Conservation (phyloP, 129 eudicot species). For the Oenanthe sinensis region DNA sequence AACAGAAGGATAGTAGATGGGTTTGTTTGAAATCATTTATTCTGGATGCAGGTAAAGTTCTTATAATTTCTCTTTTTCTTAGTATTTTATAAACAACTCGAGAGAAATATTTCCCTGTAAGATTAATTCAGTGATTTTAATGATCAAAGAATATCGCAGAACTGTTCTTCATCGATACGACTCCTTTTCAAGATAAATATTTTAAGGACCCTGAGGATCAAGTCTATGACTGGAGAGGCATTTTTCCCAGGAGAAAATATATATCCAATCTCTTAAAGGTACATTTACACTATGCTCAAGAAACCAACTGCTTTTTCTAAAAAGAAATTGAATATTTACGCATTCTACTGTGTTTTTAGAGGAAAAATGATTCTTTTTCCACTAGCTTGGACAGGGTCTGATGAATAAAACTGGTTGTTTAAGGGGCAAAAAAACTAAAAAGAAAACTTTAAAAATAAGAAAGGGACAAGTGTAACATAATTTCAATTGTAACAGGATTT, state of each 20-base stretch:
- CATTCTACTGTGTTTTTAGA: neutral
- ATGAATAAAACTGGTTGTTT: neutral
- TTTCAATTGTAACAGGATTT: slow-evolving; percentile 38
- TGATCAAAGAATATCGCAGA: slow-evolving; percentile 44
- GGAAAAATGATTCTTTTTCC: neutral
- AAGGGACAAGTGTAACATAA: neutral
- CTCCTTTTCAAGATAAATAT: slow-evolving; percentile 67
- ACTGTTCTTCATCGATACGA: slow-evolving; percentile 73
- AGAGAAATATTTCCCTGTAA: neutral
- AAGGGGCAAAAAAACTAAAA: neutral
- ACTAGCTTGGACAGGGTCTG: neutral
- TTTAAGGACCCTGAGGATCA: slow-evolving; percentile 36
- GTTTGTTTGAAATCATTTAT: slow-evolving; percentile 51
- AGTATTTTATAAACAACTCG: neutral
- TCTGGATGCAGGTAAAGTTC: slow-evolving; percentile 43
- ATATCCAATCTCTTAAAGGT: slow-evolving; percentile 41
- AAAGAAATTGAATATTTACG: neutral
- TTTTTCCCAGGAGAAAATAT: slow-evolving; percentile 53
- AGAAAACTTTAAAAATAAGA: neutral
- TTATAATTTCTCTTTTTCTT: neutral
- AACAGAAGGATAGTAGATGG: slow-evolving; percentile 57
- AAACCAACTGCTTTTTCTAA: neutral
- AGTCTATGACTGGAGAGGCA: slow-evolving; percentile 73
- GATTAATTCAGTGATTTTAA: neutral
- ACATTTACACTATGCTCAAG: neutral